phyloP scores from a whole-genome alignment of 352 stramenopile species.

The Phytopythium ostracodes region DNA sequence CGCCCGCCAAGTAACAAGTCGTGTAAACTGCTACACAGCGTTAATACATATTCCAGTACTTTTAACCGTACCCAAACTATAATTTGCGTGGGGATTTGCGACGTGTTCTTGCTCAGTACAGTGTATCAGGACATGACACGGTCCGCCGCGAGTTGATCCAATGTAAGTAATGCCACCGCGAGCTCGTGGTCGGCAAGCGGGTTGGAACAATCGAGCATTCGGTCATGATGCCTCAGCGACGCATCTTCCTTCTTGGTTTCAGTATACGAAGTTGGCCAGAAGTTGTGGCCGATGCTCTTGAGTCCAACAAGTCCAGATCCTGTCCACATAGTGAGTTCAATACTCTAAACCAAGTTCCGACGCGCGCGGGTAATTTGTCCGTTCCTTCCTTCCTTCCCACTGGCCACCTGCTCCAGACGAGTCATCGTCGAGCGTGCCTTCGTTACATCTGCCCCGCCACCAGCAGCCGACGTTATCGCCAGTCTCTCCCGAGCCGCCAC shows the following conservation, averaged over 20 bases:
- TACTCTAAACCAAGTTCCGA: neutral
- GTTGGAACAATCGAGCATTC: neutral
- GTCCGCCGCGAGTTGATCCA: neutral
- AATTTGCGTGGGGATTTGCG: neutral
- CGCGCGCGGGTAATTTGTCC: too few relatives aligned
- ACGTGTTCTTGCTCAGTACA: too few relatives aligned
- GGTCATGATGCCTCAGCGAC: neutral
- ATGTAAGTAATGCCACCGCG: slow-evolving; percentile 18
- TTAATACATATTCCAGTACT: too few relatives aligned
- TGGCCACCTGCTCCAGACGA: neutral
- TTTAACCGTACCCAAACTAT: neutral
- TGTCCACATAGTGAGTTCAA: neutral
- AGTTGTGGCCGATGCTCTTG: neutral
- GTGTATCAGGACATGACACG: neutral
- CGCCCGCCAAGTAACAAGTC: neutral
- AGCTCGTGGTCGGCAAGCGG: slow-evolving; percentile 9
- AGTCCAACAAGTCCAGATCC: neutral
- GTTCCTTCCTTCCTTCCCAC: neutral
- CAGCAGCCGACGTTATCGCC: neutral
- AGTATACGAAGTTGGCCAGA: neutral
- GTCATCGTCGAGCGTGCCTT: neutral
- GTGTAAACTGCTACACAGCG: neutral
- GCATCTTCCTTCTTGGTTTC: neutral
- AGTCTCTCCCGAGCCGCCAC: neutral
- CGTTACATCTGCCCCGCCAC: neutral